Percentiles rank a stretch among this genome's conserved stretches.
These are phyloP conservation scores for Plasmodium fragile DNA, from an alignment of 169 alveolate species.

Conservation along the genomic window DNA sequence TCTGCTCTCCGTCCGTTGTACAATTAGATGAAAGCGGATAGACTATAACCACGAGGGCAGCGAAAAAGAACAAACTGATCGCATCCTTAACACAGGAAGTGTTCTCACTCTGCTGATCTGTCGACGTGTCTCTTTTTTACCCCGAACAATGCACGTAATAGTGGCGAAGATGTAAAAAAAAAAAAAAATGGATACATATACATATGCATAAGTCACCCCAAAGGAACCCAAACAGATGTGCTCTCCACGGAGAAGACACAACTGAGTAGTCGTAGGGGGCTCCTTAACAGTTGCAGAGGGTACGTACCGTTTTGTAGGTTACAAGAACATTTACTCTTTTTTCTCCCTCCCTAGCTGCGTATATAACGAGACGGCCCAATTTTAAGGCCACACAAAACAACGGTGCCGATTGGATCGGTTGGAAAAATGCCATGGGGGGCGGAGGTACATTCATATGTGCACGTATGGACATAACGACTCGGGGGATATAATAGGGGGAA, in stretches of 20 bases:
- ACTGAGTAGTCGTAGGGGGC: neutral
- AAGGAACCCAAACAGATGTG: neutral
- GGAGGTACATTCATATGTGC: neutral
- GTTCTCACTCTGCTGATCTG: neutral
- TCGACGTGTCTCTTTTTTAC: neutral
- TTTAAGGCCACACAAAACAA: neutral
- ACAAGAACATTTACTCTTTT: neutral
- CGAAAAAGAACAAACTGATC: neutral
- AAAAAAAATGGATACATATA: neutral
- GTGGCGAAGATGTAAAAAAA: neutral
- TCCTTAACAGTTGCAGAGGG: neutral
- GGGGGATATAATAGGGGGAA: neutral
- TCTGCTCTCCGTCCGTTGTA: neutral
- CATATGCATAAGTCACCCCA: neutral
- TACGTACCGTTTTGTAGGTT: neutral
- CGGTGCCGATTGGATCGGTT: neutral
- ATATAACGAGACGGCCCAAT: neutral
- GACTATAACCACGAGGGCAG: neutral
- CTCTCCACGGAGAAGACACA: neutral
- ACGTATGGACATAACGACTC: neutral
- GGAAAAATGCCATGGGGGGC: neutral
- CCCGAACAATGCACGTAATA: neutral
- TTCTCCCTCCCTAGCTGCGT: neutral
- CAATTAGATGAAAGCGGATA: neutral
- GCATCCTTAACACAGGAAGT: neutral